Percentiles rank a stretch among this genome's conserved stretches.
Evolutionary conservation across 495 filamentous ascomycete genomes (phyloP).

Genomic region (Neurospora terricola): DNA sequence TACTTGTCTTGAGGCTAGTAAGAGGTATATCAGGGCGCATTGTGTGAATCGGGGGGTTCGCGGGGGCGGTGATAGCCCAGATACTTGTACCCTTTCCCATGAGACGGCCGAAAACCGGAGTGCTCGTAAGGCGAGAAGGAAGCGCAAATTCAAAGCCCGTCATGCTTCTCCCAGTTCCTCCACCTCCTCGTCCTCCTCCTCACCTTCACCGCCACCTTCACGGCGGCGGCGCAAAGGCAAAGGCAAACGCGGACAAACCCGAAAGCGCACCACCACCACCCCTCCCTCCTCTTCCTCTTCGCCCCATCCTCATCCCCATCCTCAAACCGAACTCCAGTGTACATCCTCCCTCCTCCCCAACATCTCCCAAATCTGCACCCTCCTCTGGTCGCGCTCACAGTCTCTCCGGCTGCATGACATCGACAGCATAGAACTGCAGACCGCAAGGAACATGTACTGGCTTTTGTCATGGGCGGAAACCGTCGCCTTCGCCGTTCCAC

Average conservation of each 20-base stretch:
- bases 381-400: conserved; percentile 17
- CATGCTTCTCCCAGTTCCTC: not conserved
- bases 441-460: conserved; percentile 14
- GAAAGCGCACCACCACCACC: not conserved
- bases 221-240: not conserved
- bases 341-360: conserved; percentile 15
- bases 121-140: not conserved
- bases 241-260: not conserved
- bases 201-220: not conserved
- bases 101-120: not conserved
- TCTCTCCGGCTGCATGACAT: conserved; percentile 8
- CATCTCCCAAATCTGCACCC: conserved; percentile 18
- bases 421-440: conserved; percentile 9
- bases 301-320: not conserved
- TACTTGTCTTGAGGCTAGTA: conserved; percentile 15
- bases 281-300: not conserved
- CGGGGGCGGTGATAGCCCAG: not conserved
- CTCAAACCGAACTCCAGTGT: not conserved
- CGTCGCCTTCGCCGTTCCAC: conserved; percentile 2
- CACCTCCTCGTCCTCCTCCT: not conserved
- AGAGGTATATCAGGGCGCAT: conserved; percentile 17
- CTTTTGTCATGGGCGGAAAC: conserved; percentile 21
- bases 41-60: conserved; percentile 6
- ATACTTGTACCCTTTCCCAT: not conserved
- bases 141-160: not conserved